Evolutionary conservation across 306 rosid genomes (phyloP), one percentile per base, ranked within the genome.

Genomic region (Adenanthera pavonina): DNA sequence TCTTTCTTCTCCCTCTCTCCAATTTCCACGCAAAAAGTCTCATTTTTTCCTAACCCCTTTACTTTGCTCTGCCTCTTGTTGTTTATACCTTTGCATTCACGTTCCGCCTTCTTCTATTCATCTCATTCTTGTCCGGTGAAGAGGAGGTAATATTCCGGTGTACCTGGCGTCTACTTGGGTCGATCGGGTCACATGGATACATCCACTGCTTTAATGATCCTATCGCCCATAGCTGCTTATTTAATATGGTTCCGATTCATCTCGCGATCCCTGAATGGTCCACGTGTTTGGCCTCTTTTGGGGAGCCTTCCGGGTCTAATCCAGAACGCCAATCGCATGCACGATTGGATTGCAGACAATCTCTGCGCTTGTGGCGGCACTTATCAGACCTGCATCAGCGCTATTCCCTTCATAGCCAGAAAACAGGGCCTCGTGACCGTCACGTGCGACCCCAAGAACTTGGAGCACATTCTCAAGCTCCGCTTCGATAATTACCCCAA

Each of bases 401-500:
- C 91, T 6, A 14, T 95, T 9, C 99, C 99, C 0, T 90, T 89
- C 78, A 85, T 92, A 16, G 92, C 99, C 0, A 72, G 74, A 10
- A 95, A 88, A 60, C 95, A 92, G 44, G 89, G 92, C 0, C 95
- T 89, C 77, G 92, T 95, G 53, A 95, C 98, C 0, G 98, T 95
- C 90, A 95, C 98, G 33, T 95, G 97, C 83, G 97, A 95, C 48
- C 97, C 98, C 17, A 89, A 86, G 79, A 92, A 95, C 80, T 34
- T 95, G 36, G 97, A 95, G 87, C 97, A 92, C 84, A 91, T 95
- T 30, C 84, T 95, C 78, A 94, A 92, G 83, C 77, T 82, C 76
- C 93, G 95, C 48, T 94, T 94, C 68, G 97, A 92, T 35, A 94
- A 94, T 52, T 94, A 94, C 80, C 98, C 98, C 5, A 94, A 94